Evolutionary conservation across 129 eudicot genomes (phyloP).

Genomic region (Saussurea involucrata): DNA sequence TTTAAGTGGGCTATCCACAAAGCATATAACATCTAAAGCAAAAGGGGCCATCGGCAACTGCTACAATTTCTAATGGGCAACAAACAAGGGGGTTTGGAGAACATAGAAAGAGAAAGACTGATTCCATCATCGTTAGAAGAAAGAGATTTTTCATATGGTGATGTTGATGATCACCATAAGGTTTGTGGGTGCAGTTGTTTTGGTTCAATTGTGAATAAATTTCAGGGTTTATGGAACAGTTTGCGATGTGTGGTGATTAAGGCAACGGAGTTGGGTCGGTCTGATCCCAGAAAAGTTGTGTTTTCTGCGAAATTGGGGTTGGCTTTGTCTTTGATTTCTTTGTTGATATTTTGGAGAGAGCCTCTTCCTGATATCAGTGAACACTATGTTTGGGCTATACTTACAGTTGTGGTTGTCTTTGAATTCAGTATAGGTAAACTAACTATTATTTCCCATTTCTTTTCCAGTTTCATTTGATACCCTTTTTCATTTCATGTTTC

Average conservation of each 20-base stretch:
- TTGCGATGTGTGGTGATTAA: constrained; percentile 20
- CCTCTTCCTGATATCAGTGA: constrained; percentile 50
- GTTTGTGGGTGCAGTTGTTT: constrained; percentile 20
- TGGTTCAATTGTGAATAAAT: constrained; percentile 4
- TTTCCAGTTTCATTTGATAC: background rate
- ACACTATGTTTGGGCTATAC: constrained; percentile 67
- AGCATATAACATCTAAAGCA: background rate
- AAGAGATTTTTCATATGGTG: background rate
- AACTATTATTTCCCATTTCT: background rate
- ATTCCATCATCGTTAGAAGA: constrained; percentile 7
- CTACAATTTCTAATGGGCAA: background rate
- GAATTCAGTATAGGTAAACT: constrained; percentile 68
- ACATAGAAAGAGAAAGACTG: constrained; percentile 32
- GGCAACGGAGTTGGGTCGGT: constrained; percentile 44
- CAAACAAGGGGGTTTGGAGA: constrained; percentile 23
- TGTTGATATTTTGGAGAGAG: constrained; percentile 52
- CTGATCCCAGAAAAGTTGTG: constrained; percentile 63
- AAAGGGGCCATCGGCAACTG: background rate
- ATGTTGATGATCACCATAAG: background rate
- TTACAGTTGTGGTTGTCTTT: constrained; percentile 69
- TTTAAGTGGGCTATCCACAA: background rate
- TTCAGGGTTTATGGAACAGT: constrained; percentile 21
- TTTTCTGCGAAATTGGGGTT: constrained; percentile 59
- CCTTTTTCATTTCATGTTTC: no score
- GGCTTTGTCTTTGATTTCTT: constrained; percentile 56